Evolutionary conservation across 2,329 filamentous ascomycete genomes (phyloP).

Genomic region (Aspergillus latus): DNA sequence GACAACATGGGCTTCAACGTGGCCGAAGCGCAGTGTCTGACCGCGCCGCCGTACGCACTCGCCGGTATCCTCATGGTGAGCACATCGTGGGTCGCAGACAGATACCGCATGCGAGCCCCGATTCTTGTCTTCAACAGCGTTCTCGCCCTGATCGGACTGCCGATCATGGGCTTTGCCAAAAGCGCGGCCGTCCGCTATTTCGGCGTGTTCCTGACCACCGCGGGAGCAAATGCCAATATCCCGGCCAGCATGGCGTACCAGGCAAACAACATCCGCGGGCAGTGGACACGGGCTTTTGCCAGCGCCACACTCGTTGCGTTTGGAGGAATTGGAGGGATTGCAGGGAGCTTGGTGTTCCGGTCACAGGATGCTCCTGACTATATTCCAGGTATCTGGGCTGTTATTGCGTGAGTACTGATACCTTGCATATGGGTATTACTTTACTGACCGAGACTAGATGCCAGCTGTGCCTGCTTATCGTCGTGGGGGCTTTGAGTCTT

Average conservation of each 20-base stretch:
- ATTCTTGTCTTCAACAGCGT: constrained; percentile 66
- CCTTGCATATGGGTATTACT: neutral
- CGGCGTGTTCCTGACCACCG: constrained; percentile 71
- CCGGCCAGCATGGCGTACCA: constrained; percentile 75
- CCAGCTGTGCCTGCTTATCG: constrained; percentile 34
- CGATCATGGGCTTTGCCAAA: constrained; percentile 68
- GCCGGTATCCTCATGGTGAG: constrained; percentile 63
- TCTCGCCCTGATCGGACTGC: constrained; percentile 66
- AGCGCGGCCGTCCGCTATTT: constrained; percentile 64
- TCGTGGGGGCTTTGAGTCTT: constrained; percentile 28
- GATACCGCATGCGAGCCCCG: constrained; percentile 64
- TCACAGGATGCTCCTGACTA: constrained; percentile 36
- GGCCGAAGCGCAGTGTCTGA: constrained; percentile 66
- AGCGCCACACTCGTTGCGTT: constrained; percentile 73
- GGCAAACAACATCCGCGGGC: constrained; percentile 82
- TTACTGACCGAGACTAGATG: constrained; percentile 26
- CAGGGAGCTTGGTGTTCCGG: constrained; percentile 70
- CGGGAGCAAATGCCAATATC: constrained; percentile 74
- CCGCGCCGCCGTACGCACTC: constrained; percentile 68
- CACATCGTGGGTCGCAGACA: constrained; percentile 65
- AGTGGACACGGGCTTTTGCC: constrained; percentile 82
- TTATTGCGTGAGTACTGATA: constrained; percentile 29
- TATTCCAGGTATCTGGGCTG: constrained; percentile 35
- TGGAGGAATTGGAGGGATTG: constrained; percentile 76
- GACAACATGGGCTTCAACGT: constrained; percentile 63